A percentile compares a stretch with the other conserved stretches of the same genome.
Conservation (phyloP, 2,329 filamentous ascomycete genomes). For the Cercospora sp. region DNA sequence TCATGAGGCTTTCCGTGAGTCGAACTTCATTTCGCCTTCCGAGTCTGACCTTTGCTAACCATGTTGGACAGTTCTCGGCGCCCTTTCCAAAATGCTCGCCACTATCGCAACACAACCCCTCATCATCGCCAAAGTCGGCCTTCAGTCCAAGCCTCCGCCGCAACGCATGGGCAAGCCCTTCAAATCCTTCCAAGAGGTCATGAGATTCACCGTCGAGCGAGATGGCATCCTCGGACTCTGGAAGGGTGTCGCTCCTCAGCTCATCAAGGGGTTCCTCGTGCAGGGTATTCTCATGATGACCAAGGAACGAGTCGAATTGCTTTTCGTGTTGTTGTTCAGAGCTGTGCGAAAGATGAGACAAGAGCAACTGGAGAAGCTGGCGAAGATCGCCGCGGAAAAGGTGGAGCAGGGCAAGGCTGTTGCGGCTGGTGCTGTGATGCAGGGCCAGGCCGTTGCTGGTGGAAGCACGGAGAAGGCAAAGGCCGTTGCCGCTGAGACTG, state of each 20-base stretch:
- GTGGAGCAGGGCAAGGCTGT: conserved; percentile 50
- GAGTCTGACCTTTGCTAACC: no score
- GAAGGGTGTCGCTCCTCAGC: conserved; percentile 94
- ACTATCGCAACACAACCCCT: conserved; percentile 91
- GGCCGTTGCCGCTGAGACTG: conserved; percentile 7
- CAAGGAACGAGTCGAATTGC: conserved; percentile 89
- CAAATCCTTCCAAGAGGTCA: conserved; percentile 89
- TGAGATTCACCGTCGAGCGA: conserved; percentile 87
- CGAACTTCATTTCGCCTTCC: no score
- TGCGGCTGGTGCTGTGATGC: not conserved
- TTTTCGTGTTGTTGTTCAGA: conserved; percentile 82
- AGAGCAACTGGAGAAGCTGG: conserved; percentile 68
- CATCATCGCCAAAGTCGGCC: conserved; percentile 94
- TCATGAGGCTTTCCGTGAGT: conserved; percentile 86
- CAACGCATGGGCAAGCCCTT: conserved; percentile 85
- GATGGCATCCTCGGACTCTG: conserved; percentile 84
- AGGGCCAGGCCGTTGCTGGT: not conserved
- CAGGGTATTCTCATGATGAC: conserved; percentile 99
- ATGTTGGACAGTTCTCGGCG: conserved; percentile 67
- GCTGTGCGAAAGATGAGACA: conserved; percentile 72
- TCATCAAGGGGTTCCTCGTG: conserved; percentile 87
- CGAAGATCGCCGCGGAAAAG: conserved; percentile 60
- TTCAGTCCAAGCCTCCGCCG: conserved; percentile 90
- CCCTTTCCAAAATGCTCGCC: conserved; percentile 87
- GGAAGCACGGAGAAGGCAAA: conserved; percentile 22